These are phyloP conservation scores for Leishmania guyanensis DNA, from an alignment of 208 protist genomes.

Conservation along the genomic window DNA sequence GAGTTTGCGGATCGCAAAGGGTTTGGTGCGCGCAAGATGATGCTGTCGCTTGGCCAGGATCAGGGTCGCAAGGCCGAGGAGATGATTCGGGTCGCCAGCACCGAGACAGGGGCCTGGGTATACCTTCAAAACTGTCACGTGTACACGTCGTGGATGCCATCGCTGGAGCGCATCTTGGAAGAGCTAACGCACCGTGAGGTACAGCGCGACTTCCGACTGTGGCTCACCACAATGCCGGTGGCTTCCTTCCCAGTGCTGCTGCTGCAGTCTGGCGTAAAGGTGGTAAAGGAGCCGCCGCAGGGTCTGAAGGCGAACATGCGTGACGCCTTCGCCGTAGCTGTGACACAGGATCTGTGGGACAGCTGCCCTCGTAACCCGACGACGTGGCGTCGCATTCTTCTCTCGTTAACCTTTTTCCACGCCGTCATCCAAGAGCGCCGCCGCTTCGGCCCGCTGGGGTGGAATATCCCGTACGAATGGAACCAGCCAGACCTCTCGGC, in stretches of 20 bases:
- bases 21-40: constrained; percentile 87
- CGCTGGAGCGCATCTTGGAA: constrained; percentile 92
- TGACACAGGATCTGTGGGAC: constrained; percentile 86
- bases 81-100: constrained; percentile 81
- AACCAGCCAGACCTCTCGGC: constrained; percentile 93
- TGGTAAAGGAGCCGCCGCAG: constrained; percentile 97
- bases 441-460: constrained; percentile 95
- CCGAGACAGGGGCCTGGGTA: constrained; percentile 90
- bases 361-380: constrained; percentile 74
- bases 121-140: constrained; percentile 97
- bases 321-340: constrained; percentile 73
- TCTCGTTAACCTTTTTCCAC: constrained; percentile 95
- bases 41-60: constrained; percentile 96
- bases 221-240: constrained; percentile 96
- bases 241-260: constrained; percentile 93
- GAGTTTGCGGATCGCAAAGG: constrained; percentile 94
- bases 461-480: constrained; percentile 97
- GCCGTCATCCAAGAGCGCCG: constrained; percentile 93
- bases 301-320: constrained; percentile 95
- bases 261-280: constrained; percentile 95
- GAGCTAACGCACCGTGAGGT: constrained; percentile 69
- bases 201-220: constrained; percentile 95
- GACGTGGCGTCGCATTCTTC: constrained; percentile 95
- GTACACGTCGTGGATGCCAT: constrained; percentile 94
- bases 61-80: constrained; percentile 93